Conservation (phyloP, 805 yeast genomes). For the Ogataea populi-albae region DNA sequence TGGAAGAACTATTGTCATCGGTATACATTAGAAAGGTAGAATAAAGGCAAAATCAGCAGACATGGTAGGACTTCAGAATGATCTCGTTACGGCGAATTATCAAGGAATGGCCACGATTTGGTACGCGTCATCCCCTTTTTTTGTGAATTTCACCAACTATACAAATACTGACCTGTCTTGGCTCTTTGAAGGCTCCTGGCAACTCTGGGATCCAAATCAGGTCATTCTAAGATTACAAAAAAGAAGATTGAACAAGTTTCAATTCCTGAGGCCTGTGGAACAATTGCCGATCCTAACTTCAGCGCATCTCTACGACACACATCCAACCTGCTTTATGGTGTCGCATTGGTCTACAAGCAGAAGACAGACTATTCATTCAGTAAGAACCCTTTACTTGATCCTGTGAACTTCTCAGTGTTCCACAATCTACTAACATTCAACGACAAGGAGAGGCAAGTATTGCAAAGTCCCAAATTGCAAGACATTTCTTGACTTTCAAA, state of each 20-base stretch:
- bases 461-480: constrained; percentile 12
- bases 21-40: too few relatives aligned
- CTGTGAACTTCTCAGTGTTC: too few relatives aligned
- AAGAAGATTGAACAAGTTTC: constrained; percentile 35
- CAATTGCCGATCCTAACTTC: constrained; percentile 21
- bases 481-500: constrained; percentile 9
- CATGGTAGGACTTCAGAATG: constrained; percentile 17
- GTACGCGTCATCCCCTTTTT: constrained; percentile 11
- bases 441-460: constrained; percentile 20
- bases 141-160: not conserved
- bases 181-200: constrained; percentile 28
- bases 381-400: constrained; percentile 20
- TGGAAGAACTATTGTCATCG: too few relatives aligned
- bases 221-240: constrained; percentile 25
- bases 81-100: constrained; percentile 15
- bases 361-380: constrained; percentile 45
- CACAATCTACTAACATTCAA: too few relatives aligned
- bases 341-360: constrained; percentile 45
- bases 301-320: constrained; percentile 33
- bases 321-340: constrained; percentile 47
- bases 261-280: constrained; percentile 42
- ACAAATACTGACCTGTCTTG: constrained; percentile 2
- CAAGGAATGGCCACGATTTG: constrained; percentile 30
- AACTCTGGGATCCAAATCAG: constrained; percentile 26
- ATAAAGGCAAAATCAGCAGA: too few relatives aligned